Evolutionary conservation across 768 basidiomycete species (phyloP).

Genomic region (Stropharia rugosoannulata): DNA sequence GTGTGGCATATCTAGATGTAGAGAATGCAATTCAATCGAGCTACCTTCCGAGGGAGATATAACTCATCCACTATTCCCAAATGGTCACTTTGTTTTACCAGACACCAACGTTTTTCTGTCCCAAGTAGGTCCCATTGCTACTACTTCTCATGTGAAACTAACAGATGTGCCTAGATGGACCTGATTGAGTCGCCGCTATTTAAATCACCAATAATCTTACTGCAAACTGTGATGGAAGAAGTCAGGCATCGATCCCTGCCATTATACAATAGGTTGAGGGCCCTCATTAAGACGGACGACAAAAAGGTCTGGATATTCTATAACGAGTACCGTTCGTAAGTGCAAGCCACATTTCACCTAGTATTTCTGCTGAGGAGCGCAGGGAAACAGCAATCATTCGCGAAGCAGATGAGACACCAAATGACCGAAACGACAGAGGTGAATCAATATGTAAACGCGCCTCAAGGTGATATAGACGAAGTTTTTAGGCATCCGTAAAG

Average conservation of each 20-base stretch:
- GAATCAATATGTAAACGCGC: conserved; percentile 5
- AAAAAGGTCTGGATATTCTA: conserved; percentile 86
- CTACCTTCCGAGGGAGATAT: conserved; percentile 62
- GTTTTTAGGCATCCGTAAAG: conserved; percentile 73
- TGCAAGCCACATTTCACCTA: conserved; percentile 12
- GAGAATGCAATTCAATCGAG: conserved; percentile 48
- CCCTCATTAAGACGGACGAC: conserved; percentile 81
- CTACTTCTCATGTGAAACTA: not conserved
- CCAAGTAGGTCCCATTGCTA: conserved; percentile 51
- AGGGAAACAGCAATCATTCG: conserved; percentile 82
- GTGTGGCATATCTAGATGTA: conserved; percentile 79
- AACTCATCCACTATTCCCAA: conserved; percentile 53
- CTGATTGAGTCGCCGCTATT: conserved; percentile 80
- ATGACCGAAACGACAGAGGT: conserved; percentile 96
- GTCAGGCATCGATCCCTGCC: conserved; percentile 93
- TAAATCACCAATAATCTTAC: conserved; percentile 77
- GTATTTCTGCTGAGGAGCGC: not conserved
- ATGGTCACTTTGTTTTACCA: conserved; percentile 82
- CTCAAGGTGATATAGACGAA: not conserved
- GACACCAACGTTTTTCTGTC: conserved; percentile 95
- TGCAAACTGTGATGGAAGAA: conserved; percentile 96
- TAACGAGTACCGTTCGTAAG: conserved; percentile 82
- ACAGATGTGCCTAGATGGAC: conserved; percentile 73
- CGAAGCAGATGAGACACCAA: conserved; percentile 79
- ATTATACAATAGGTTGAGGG: conserved; percentile 88